Base-by-base conservation (phyloP, 768 basidiomycete genomes). In the Lentinula lateritia region DNA sequence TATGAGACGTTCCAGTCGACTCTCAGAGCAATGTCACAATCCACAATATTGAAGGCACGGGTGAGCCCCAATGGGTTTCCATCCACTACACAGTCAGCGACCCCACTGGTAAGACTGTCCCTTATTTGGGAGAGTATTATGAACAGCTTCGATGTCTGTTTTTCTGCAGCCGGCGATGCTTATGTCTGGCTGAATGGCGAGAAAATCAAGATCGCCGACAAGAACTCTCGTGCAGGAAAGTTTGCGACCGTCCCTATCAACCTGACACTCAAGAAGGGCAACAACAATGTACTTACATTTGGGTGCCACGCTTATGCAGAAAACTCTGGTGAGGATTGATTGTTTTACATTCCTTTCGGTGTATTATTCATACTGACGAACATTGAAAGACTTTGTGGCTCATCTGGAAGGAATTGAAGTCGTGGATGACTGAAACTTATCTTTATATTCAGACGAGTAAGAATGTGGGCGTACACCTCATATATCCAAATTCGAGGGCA, bases 51-150 rank as follows among this genome's bases (percentile, higher is more conserved):
- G 61, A 66, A 48, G 71, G 70, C 36, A 72, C 71, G 18, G 72
- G 72, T 5, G 35, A 72, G 52, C 68, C 70, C 3, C 71, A 73
- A 63, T 71, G 72, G 72, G 65, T 73, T 16, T 73, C 73, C 8
- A 64, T 71, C 32, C 70, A 71, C 55, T 72, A 72, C 57, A 56
- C 55, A 28, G 55, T 56, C 55, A 56, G 15, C 41, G 41, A 56
- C 32, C 23, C 55, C 8, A 34, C 39, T 13, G 55, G 55, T 56
- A 16, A 32, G n/a, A 20, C 28, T 68, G 69, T 61, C 68, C 68
- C 61, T 66, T 28, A 28, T 28, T 0, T 28, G 3, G 28, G 2
- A 28, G 28, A 28, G 28, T 28, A 28, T 28, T 4, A 28, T 2
- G 28, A 3, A 3, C 3, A 28, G 28, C 2, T 28, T 3, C 3